phyloP scores from a whole-genome alignment of 1,139 yeast species.

The Starmera stellimalicola region DNA sequence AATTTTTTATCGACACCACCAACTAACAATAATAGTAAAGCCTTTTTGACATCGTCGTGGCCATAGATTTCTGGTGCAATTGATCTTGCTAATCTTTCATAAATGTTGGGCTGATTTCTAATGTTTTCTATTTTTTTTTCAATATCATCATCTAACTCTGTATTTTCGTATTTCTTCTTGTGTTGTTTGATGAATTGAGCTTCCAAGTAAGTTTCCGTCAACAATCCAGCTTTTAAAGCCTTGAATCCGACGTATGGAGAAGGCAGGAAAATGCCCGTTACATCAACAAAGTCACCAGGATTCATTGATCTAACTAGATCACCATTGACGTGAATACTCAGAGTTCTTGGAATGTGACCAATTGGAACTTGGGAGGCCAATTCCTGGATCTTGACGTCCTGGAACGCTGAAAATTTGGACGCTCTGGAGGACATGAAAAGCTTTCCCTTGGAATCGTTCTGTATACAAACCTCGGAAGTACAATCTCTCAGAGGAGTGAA shows the following conservation, averaged over 20 bases:
- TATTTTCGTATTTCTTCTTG: slow-evolving; percentile 74
- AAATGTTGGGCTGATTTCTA: slow-evolving; percentile 55
- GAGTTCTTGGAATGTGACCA: slow-evolving; percentile 90
- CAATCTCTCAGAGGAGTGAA: slow-evolving; percentile 85
- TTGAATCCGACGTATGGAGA: slow-evolving; percentile 92
- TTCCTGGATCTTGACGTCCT: slow-evolving; percentile 92
- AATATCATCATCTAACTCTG: slow-evolving; percentile 49
- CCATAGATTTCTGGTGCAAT: slow-evolving; percentile 98
- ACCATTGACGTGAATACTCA: slow-evolving; percentile 83
- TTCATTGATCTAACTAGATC: slow-evolving; percentile 76
- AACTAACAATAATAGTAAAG: slow-evolving; percentile 70
- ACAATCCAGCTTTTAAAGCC: slow-evolving; percentile 83
- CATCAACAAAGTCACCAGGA: slow-evolving; percentile 94
- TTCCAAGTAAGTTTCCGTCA: slow-evolving; percentile 90
- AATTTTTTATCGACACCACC: slow-evolving; percentile 95
- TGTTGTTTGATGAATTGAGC: slow-evolving; percentile 82
- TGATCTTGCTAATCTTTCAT: slow-evolving; percentile 72
- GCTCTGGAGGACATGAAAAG: slow-evolving; percentile 92
- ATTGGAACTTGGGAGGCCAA: slow-evolving; percentile 94
- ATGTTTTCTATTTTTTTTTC: slow-evolving; percentile 47
- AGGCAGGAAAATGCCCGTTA: slow-evolving; percentile 88
- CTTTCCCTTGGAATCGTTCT: slow-evolving; percentile 80
- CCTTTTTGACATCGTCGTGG: slow-evolving; percentile 87
- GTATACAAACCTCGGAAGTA: slow-evolving; percentile 68
- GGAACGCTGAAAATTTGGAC: slow-evolving; percentile 89